A percentile compares a stretch with the other conserved stretches of the same genome.
Evolutionary conservation across 2,329 filamentous ascomycete genomes (phyloP).

Genomic region (Claviceps fusiformis): DNA sequence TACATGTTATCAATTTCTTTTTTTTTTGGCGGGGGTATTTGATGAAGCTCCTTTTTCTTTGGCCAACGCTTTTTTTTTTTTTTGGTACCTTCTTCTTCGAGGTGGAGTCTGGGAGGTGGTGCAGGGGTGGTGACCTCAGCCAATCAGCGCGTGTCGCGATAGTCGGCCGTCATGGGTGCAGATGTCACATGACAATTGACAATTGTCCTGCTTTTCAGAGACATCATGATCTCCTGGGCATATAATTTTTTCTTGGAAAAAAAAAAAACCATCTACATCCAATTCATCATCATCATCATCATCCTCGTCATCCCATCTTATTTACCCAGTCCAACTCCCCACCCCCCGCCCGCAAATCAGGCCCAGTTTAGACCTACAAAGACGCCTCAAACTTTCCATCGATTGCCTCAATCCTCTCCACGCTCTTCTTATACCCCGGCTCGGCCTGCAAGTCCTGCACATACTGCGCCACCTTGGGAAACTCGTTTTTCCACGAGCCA

Average conservation of each 20-base stretch:
- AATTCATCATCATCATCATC: not conserved
- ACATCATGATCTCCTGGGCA: too few species aligned
- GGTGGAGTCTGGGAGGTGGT: not conserved
- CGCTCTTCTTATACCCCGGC: slow-evolving; percentile 33
- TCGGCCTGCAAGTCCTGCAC: slow-evolving; percentile 29
- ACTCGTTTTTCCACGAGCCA: slow-evolving; percentile 23
- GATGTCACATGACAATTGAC: too few species aligned
- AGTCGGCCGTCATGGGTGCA: too few species aligned
- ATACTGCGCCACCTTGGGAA: slow-evolving; percentile 34
- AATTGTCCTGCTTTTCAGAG: not conserved
- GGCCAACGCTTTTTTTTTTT: not conserved
- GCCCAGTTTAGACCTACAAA: slow-evolving; percentile 1
- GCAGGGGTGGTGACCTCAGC: not conserved
- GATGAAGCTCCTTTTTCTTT: not conserved
- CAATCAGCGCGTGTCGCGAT: not conserved
- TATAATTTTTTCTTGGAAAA: not conserved
- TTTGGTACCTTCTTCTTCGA: not conserved
- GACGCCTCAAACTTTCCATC: slow-evolving; percentile 24
- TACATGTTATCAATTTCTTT: slow-evolving; percentile 20
- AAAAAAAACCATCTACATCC: not conserved
- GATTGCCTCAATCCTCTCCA: slow-evolving; percentile 35
- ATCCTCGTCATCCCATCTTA: not conserved
- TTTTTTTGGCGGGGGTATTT: too few species aligned
- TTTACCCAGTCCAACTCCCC: not conserved
- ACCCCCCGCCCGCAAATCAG: not conserved